Percentiles rank a stretch among this genome's conserved stretches.
phyloP scores from a whole-genome alignment of 2,329 filamentous ascomycete species.

The Alternaria infectoria region DNA sequence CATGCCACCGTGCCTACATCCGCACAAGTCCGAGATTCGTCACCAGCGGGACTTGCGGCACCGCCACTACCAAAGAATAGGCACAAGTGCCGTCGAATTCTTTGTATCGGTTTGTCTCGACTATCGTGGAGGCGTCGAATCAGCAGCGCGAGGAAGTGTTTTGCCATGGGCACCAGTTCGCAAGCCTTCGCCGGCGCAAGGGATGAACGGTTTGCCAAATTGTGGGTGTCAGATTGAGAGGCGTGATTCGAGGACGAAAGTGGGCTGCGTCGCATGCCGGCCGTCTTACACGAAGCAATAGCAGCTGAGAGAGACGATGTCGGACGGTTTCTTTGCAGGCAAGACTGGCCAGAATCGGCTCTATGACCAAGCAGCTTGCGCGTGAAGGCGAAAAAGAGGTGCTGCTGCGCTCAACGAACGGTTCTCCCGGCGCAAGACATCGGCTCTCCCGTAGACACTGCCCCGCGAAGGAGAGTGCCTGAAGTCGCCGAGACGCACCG shows the following conservation, averaged over 20 bases:
- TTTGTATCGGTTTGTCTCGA: slow-evolving; percentile 9
- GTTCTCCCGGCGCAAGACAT: slow-evolving; percentile 27
- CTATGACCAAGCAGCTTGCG: slow-evolving; percentile 18
- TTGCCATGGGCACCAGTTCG: slow-evolving; percentile 28
- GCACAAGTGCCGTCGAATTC: slow-evolving; percentile 20
- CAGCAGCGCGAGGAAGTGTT: slow-evolving; percentile 14
- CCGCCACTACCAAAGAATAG: slow-evolving; percentile 22
- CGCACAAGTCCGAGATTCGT: slow-evolving; percentile 39
- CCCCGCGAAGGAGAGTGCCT: slow-evolving; percentile 36
- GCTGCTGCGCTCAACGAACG: slow-evolving; percentile 11
- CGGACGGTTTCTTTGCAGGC: slow-evolving; percentile 6
- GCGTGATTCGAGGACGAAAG: slow-evolving; percentile 35
- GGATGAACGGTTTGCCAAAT: slow-evolving; percentile 33
- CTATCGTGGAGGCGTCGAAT: slow-evolving; percentile 27
- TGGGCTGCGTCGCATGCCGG: slow-evolving; percentile 29
- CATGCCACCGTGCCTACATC: slow-evolving; percentile 30
- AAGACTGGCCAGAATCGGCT: slow-evolving; percentile 28
- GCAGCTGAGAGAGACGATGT: slow-evolving; percentile 25
- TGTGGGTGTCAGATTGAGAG: slow-evolving; percentile 33
- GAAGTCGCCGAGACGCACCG: slow-evolving; percentile 38
- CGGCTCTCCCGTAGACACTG: slow-evolving; percentile 22
- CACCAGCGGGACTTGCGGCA: slow-evolving; percentile 41
- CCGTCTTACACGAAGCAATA: slow-evolving; percentile 28
- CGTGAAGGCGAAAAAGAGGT: background rate
- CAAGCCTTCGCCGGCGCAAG: slow-evolving; percentile 32